A percentile compares a stretch with the other conserved stretches of the same genome.
Evolutionary conservation across 805 yeast genomes (phyloP).

Genomic region (Yarrowia sp.): DNA sequence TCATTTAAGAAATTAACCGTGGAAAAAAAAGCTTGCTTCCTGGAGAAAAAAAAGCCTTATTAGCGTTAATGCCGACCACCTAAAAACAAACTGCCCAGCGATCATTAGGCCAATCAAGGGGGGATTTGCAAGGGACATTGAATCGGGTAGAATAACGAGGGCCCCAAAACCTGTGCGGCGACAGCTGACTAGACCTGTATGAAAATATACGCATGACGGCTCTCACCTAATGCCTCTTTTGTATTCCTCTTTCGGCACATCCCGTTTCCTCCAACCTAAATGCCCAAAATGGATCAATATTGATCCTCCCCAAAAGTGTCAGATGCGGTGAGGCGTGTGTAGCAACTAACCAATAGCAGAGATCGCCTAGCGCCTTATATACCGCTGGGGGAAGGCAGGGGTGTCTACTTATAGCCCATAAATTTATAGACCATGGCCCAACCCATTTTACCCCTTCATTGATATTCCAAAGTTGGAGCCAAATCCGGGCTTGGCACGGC

Average conservation of each 20-base stretch:
- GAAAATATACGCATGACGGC: neutral
- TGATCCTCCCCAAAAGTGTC: neutral
- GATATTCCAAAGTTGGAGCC: neutral
- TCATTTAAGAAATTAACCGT: neutral
- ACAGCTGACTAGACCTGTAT: too few relatives aligned
- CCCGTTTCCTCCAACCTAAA: neutral
- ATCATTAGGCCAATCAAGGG: neutral
- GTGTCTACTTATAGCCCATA: too few relatives aligned
- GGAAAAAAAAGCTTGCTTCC: neutral
- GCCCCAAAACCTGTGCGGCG: neutral
- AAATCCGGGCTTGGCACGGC: slow-evolving; percentile 8
- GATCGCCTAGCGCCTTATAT: too few relatives aligned
- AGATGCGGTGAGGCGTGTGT: too few relatives aligned
- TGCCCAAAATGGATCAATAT: slow-evolving; percentile 1
- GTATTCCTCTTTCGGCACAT: neutral
- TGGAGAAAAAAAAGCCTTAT: neutral
- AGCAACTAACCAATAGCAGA: too few relatives aligned
- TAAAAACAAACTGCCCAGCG: neutral
- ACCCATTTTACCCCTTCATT: neutral
- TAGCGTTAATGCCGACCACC: neutral
- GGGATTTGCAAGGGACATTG: too few relatives aligned
- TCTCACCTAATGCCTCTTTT: neutral
- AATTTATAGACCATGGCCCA: too few relatives aligned
- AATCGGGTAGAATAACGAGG: too few relatives aligned
- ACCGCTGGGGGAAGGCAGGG: too few relatives aligned